phyloP scores from a whole-genome alignment of 2,329 filamentous ascomycete genomes.

The Madurella mycetomatis region DNA sequence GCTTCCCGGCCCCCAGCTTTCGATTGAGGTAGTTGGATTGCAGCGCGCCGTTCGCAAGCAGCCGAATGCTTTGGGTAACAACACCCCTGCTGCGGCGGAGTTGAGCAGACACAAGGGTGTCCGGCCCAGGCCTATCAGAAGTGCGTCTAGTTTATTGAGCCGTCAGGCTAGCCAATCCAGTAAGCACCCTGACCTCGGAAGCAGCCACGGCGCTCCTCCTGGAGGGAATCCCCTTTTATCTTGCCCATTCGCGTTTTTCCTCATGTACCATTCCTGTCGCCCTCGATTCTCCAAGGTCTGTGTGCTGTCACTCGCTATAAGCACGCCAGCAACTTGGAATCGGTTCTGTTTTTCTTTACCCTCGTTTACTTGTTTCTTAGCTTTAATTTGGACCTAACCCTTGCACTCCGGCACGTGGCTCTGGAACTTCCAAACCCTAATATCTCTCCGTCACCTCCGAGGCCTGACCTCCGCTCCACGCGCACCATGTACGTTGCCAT shows the following conservation, averaged over 20 bases:
- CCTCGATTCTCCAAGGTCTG: conserved; percentile 10
- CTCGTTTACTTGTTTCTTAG: conserved; percentile 11
- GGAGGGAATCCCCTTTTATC: conserved; percentile 15
- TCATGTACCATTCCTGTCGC: conserved; percentile 1
- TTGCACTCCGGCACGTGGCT: background rate
- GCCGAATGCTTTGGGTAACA: conserved; percentile 7
- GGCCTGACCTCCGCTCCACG: background rate
- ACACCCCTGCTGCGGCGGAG: conserved; percentile 9
- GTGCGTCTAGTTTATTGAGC: conserved; percentile 13
- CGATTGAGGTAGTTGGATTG: conserved; percentile 1
- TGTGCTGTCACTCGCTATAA: conserved; percentile 23
- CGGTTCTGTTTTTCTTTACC: background rate
- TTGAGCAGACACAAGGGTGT: conserved; percentile 12
- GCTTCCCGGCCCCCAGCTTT: conserved; percentile 1
- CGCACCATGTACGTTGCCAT: conserved; percentile 5
- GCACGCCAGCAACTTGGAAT: conserved; percentile 5
- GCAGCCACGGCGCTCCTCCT: conserved; percentile 15
- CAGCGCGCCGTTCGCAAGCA: conserved; percentile 3
- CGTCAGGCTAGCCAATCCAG: conserved; percentile 12
- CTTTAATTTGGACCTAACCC: conserved; percentile 17
- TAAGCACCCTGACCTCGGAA: conserved; percentile 14
- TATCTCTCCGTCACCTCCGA: background rate
- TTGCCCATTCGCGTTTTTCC: conserved; percentile 15
- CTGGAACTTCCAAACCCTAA: conserved; percentile 8
- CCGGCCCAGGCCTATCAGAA: conserved; percentile 19